phyloP scores from a whole-genome alignment of 257 asterid species.

The Mentha longifolia region DNA sequence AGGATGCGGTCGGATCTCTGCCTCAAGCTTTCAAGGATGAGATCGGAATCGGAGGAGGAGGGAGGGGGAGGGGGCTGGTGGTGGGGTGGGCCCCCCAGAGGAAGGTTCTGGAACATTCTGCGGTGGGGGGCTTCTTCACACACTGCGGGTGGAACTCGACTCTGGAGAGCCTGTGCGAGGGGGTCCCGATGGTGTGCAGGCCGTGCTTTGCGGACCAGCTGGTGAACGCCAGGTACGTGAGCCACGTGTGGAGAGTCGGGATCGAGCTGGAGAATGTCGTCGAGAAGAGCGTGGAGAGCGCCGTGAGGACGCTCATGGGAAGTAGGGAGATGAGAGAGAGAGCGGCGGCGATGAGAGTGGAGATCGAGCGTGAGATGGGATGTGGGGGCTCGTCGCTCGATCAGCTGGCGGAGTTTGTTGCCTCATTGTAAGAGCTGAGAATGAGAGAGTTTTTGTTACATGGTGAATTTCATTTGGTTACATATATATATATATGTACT shows the following conservation, averaged over 20 bases:
- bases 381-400: constrained; percentile 41
- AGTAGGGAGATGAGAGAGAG: constrained; percentile 40
- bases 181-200: constrained; percentile 49
- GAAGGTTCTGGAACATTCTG: constrained; percentile 45
- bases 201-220: constrained; percentile 46
- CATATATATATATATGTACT: too few species aligned
- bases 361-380: constrained; percentile 8
- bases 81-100: constrained; percentile 61
- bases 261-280: constrained; percentile 38
- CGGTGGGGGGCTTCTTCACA: constrained; percentile 46
- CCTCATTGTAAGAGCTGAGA: constrained; percentile 8
- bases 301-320: constrained; percentile 39
- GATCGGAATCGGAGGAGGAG: too few species aligned
- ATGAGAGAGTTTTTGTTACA: too few species aligned
- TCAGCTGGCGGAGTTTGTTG: constrained; percentile 41
- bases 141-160: constrained; percentile 70
- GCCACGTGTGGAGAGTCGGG: constrained; percentile 45
- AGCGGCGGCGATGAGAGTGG: constrained; percentile 29
- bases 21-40: constrained; percentile 27
- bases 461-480: too few species aligned
- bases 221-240: constrained; percentile 39
- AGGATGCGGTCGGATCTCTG: constrained; percentile 23
- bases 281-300: constrained; percentile 32
- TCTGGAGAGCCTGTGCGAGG: constrained; percentile 44
- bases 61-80: constrained; percentile 31